Evolutionary conservation across 2,329 filamentous ascomycete genomes (phyloP).

Genomic region (Colletotrichum agaves): DNA sequence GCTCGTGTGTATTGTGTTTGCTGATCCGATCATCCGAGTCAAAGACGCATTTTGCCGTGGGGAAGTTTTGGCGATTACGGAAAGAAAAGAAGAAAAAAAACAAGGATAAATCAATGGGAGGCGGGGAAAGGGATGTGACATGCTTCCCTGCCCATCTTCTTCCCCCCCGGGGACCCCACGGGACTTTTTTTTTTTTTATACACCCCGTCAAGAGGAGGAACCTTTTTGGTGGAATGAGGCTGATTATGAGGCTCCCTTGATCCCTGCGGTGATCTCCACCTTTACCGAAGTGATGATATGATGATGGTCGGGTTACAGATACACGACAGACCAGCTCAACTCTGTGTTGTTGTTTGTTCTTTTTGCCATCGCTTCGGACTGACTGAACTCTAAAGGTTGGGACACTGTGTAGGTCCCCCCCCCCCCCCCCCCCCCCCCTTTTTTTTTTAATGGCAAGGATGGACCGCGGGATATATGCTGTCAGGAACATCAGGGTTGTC

Average conservation of each 20-base stretch:
- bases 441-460: background rate
- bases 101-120: no score
- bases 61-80: no score
- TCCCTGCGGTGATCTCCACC: slow-evolving; percentile 6
- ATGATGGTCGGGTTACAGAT: no score
- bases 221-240: background rate
- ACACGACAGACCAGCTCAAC: no score
- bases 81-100: no score
- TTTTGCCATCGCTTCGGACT: background rate
- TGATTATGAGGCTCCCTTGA: slow-evolving; percentile 24
- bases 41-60: background rate
- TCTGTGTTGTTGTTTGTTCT: background rate
- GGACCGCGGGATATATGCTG: background rate
- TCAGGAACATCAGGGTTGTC: no score
- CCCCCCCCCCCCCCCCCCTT: no score
- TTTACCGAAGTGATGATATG: no score
- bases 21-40: slow-evolving; percentile 12
- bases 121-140: background rate
- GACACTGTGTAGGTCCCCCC: background rate
- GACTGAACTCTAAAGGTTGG: background rate
- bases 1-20: background rate
- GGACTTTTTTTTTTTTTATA: background rate
- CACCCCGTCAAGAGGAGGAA: no score
- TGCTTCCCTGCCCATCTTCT: background rate
- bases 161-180: background rate